Evolutionary conservation across 257 asterid species (phyloP).

Genomic region (Eustoma russellianum): DNA sequence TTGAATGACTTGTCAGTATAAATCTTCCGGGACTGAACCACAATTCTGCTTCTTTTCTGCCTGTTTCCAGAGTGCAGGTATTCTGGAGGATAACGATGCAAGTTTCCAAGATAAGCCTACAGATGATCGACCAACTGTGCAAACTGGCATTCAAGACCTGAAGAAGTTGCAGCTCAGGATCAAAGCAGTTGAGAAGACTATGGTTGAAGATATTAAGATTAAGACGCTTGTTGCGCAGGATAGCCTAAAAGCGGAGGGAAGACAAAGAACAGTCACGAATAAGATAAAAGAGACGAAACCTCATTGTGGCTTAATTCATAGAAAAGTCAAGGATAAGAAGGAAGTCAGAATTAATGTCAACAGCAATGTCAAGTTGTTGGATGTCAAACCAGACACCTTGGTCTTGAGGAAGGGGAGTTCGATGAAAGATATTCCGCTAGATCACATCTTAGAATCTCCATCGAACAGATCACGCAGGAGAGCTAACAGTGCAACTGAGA

Average conservation of each 20-base stretch:
- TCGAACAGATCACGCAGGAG: conserved; percentile 24
- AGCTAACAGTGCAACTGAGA: conserved; percentile 20
- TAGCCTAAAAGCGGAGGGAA: conserved; percentile 21
- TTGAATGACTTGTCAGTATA: too few species aligned
- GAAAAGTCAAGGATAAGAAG: conserved; percentile 27
- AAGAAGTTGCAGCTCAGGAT: conserved; percentile 50
- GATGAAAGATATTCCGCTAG: conserved; percentile 91
- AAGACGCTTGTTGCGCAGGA: conserved; percentile 23
- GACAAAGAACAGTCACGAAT: conserved; percentile 17
- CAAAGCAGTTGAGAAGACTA: conserved; percentile 41
- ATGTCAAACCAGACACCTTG: conserved; percentile 29
- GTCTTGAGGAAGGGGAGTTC: conserved; percentile 33
- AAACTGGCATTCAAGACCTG: conserved; percentile 36
- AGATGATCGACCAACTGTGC: conserved; percentile 26
- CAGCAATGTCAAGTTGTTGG: conserved; percentile 39
- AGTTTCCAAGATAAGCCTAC: conserved; percentile 15
- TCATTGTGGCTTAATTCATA: conserved; percentile 20
- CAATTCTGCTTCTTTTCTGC: not conserved
- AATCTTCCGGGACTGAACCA: not conserved
- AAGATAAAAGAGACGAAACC: conserved; percentile 41
- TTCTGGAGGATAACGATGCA: conserved; percentile 2
- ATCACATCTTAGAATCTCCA: conserved; percentile 51
- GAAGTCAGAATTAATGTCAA: conserved; percentile 24
- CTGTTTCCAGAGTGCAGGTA: conserved; percentile 9
- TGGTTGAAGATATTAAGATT: conserved; percentile 34